phyloP scores from a whole-genome alignment of 805 yeast species.

The Sporopachydermia lactativora region DNA sequence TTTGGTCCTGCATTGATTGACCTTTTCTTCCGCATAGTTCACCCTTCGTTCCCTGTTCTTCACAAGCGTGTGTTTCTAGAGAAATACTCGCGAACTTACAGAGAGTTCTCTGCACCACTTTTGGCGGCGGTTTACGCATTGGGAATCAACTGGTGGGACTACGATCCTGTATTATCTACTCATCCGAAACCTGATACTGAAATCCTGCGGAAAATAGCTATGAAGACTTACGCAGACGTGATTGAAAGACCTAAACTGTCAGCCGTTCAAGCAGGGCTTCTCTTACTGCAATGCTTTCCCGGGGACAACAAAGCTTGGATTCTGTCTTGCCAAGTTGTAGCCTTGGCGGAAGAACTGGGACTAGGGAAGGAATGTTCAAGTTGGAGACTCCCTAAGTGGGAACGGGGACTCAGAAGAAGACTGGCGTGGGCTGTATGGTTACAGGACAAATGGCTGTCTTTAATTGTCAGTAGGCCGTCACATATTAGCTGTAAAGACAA shows the following conservation, averaged over 20 bases:
- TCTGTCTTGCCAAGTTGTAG: constrained; percentile 72
- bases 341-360: constrained; percentile 82
- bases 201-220: constrained; percentile 54
- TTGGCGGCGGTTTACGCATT: constrained; percentile 82
- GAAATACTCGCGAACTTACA: constrained; percentile 78
- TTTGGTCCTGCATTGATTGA: constrained; percentile 69
- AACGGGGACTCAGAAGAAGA: constrained; percentile 72
- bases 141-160: constrained; percentile 93
- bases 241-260: constrained; percentile 80
- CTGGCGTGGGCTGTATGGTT: constrained; percentile 93
- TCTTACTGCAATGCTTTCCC: constrained; percentile 41
- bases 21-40: constrained; percentile 71
- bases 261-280: constrained; percentile 80
- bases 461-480: constrained; percentile 74
- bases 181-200: constrained; percentile 69
- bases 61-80: constrained; percentile 88
- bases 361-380: constrained; percentile 78
- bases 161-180: constrained; percentile 61
- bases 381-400: constrained; percentile 96
- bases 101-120: constrained; percentile 84
- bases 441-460: constrained; percentile 83
- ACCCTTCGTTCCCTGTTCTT: constrained; percentile 82
- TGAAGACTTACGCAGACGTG: constrained; percentile 52
- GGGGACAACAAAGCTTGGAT: constrained; percentile 64
- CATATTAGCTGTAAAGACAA: constrained; percentile 57